These are phyloP conservation scores for Rutstroemia sp. DNA, from an alignment of 2,329 filamentous ascomycete genomes.

Conservation along the genomic window DNA sequence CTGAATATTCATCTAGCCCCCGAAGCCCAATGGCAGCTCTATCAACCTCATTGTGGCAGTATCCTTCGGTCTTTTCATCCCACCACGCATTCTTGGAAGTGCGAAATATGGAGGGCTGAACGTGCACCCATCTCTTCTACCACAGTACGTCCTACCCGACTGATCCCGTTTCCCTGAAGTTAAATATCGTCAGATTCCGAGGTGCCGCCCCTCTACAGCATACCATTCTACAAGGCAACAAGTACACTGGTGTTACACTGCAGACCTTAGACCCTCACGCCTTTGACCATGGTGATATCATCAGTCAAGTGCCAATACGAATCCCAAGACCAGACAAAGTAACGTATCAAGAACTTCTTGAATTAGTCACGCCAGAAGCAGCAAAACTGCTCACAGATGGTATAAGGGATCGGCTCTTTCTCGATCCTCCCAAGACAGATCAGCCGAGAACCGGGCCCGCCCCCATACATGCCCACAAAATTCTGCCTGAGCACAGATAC, in stretches of 20 bases:
- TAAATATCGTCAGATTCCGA: slow-evolving; percentile 49
- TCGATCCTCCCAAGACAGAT: slow-evolving; percentile 47
- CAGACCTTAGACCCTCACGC: slow-evolving; percentile 72
- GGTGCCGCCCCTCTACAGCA: slow-evolving; percentile 84
- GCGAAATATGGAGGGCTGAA: slow-evolving; percentile 84
- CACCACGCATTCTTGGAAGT: slow-evolving; percentile 60
- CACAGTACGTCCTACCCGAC: slow-evolving; percentile 49
- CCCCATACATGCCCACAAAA: slow-evolving; percentile 60
- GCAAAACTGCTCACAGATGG: slow-evolving; percentile 63
- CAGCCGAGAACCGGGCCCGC: slow-evolving; percentile 19
- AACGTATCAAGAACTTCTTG: slow-evolving; percentile 43
- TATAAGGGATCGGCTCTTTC: slow-evolving; percentile 55
- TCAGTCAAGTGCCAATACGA: slow-evolving; percentile 59
- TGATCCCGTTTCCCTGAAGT: neutral
- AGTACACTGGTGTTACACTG: slow-evolving; percentile 67
- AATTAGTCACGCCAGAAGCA: slow-evolving; percentile 54
- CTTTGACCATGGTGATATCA: slow-evolving; percentile 74
- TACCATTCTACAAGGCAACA: slow-evolving; percentile 58
- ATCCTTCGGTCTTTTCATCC: slow-evolving; percentile 89
- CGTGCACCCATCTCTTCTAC: slow-evolving; percentile 85
- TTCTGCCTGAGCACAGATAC: slow-evolving; percentile 55
- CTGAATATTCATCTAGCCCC: slow-evolving; percentile 38
- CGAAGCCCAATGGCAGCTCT: slow-evolving; percentile 34
- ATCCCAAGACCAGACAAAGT: slow-evolving; percentile 41
- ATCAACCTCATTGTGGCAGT: slow-evolving; percentile 84